A percentile compares a stretch with the other conserved stretches of the same genome.
phyloP scores from a whole-genome alignment of 2,329 filamentous ascomycete genomes.

The Nothopassalora personata region DNA sequence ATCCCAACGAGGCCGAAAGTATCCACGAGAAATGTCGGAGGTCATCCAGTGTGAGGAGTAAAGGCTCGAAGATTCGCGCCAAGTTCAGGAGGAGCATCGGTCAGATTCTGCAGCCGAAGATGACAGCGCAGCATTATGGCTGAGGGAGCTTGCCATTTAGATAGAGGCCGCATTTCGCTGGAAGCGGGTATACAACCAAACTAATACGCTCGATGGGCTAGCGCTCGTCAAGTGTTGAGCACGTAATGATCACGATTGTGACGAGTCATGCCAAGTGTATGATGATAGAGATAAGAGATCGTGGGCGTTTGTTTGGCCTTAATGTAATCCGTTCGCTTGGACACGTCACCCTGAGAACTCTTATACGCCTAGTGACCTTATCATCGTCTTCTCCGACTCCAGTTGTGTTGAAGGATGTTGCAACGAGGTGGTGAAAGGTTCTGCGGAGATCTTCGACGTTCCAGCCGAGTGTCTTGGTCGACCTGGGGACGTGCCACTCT shows the following conservation, averaged over 20 bases:
- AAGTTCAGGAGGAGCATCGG: constrained; percentile 14
- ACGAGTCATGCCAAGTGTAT: background rate
- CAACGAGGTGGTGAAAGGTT: too few relatives aligned
- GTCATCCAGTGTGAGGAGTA: constrained; percentile 11
- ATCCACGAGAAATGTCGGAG: constrained; percentile 1
- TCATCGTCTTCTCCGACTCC: too few relatives aligned
- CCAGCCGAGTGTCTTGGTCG: too few relatives aligned
- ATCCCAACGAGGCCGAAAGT: background rate
- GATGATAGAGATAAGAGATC: background rate
- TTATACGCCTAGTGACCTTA: too few relatives aligned
- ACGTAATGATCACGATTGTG: constrained; percentile 1
- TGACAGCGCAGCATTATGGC: background rate
- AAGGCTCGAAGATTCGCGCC: background rate
- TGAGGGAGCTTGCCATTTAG: background rate
- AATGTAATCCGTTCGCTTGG: background rate
- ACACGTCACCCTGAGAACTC: background rate
- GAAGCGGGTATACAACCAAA: background rate
- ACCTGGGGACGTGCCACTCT: too few relatives aligned
- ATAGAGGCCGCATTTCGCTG: background rate
- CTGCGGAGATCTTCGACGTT: too few relatives aligned
- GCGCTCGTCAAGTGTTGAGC: background rate
- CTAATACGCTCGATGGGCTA: background rate
- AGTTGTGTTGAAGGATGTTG: too few relatives aligned
- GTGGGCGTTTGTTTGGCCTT: background rate
- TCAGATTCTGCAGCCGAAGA: constrained; percentile 6